Evolutionary conservation across 208 protist species (phyloP).

Genomic region (Phytomonas sp.): DNA sequence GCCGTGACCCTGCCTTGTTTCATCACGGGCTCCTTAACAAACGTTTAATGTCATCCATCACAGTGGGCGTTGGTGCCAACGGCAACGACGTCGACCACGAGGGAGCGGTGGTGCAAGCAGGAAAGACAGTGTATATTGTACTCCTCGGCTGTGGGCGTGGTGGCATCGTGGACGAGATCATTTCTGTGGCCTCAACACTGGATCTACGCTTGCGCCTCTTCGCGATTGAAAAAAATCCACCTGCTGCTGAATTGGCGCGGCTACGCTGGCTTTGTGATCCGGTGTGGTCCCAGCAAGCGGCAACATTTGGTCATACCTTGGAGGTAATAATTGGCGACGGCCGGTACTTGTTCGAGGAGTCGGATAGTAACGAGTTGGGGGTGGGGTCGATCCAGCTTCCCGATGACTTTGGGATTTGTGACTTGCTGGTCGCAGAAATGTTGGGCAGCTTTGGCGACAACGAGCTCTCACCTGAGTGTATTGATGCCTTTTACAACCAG

Average conservation of each 20-base stretch:
- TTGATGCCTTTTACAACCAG: conserved; percentile 89
- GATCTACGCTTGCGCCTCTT: conserved; percentile 82
- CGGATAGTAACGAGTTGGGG: neutral
- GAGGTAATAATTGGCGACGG: conserved; percentile 89
- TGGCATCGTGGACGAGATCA: conserved; percentile 84
- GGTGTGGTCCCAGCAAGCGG: conserved; percentile 43
- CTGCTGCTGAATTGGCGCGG: conserved; percentile 90
- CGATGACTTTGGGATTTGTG: conserved; percentile 75
- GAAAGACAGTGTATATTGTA: conserved; percentile 76
- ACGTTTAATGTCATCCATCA: neutral
- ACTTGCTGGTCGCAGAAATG: conserved; percentile 97
- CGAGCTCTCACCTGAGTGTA: conserved; percentile 98
- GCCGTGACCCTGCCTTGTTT: neutral
- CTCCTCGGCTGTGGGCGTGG: conserved; percentile 97
- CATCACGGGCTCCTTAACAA: neutral
- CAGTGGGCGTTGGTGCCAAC: conserved; percentile 1
- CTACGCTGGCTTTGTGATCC: conserved; percentile 43
- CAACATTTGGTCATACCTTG: conserved; percentile 80
- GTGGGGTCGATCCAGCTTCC: conserved; percentile 17
- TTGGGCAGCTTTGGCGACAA: conserved; percentile 99
- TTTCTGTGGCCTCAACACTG: conserved; percentile 69
- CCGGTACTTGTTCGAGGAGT: conserved; percentile 36
- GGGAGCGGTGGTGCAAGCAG: conserved; percentile 8
- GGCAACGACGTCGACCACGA: conserved; percentile 1
- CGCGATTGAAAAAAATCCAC: conserved; percentile 97